These are phyloP conservation scores for Withania somnifera DNA, from an alignment of 305 asterid species.

Conservation along the genomic window DNA sequence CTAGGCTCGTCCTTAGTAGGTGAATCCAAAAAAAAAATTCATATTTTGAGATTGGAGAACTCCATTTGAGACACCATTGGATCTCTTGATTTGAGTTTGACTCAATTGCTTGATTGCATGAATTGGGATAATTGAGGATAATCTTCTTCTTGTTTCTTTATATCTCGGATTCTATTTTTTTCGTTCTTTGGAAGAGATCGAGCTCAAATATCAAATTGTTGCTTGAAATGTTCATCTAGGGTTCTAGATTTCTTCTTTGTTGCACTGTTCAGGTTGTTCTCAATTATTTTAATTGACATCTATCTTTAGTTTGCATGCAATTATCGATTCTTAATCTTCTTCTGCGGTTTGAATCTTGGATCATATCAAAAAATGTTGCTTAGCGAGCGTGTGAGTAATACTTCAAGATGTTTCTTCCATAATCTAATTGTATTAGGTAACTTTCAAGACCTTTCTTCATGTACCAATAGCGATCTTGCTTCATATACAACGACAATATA, in stretches of 20 bases:
- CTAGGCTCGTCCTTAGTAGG: too few relatives aligned
- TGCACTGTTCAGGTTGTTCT: background rate
- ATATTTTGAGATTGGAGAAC: background rate
- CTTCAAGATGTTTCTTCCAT: background rate
- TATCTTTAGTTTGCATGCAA: background rate
- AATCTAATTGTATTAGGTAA: background rate
- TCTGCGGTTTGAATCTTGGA: background rate
- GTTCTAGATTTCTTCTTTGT: background rate
- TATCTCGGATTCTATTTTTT: background rate
- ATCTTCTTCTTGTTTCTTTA: background rate
- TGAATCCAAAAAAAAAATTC: too few relatives aligned
- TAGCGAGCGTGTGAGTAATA: background rate
- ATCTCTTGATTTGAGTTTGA: background rate
- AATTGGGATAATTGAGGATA: background rate
- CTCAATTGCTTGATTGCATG: background rate
- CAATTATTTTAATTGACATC: background rate
- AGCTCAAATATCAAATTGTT: background rate
- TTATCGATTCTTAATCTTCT: background rate
- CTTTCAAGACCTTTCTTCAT: background rate
- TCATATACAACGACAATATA: too few relatives aligned
- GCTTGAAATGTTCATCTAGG: background rate
- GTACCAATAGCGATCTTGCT: background rate
- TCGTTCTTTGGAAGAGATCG: background rate
- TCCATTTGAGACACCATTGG: background rate
- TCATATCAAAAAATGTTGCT: background rate